Conservation (phyloP, 441 rosid genomes). For the Isatis lusitanica region DNA sequence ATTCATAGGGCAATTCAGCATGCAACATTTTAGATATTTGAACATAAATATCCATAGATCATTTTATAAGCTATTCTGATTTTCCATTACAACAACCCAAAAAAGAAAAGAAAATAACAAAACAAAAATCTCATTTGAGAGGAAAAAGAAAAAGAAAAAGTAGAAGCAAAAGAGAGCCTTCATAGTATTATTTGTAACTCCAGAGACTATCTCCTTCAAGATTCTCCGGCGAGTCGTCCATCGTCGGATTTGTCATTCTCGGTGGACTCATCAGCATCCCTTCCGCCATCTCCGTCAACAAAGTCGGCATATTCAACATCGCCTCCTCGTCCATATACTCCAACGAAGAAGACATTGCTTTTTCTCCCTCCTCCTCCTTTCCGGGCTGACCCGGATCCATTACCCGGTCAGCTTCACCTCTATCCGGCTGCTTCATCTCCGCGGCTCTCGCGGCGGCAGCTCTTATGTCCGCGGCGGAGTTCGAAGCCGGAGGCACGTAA, state of each 20-base stretch:
- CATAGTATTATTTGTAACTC: conserved; percentile 48
- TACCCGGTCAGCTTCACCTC: neutral
- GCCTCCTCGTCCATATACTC: conserved; percentile 83
- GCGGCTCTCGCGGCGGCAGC: conserved; percentile 57
- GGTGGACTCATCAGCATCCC: conserved; percentile 91
- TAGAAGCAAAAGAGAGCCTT: neutral
- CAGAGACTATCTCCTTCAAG: conserved; percentile 65
- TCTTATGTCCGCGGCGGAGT: conserved; percentile 62
- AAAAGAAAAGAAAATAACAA: neutral
- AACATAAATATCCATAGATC: neutral
- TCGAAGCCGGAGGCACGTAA: conserved; percentile 63
- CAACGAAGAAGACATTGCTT: neutral
- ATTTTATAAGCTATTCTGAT: conserved; percentile 5
- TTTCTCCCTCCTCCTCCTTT: neutral
- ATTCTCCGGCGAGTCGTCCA: conserved; percentile 61
- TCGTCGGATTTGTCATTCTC: conserved; percentile 53
- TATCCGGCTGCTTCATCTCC: conserved; percentile 29
- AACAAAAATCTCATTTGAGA: neutral
- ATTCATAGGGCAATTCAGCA: neutral
- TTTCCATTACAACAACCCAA: neutral
- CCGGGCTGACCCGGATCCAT: conserved; percentile 27
- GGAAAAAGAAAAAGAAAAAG: neutral
- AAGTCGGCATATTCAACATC: conserved; percentile 70
- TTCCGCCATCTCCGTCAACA: conserved; percentile 88
- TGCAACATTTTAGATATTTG: neutral